Conservation (phyloP, 345 rosid genomes). For the Viola odorata region DNA sequence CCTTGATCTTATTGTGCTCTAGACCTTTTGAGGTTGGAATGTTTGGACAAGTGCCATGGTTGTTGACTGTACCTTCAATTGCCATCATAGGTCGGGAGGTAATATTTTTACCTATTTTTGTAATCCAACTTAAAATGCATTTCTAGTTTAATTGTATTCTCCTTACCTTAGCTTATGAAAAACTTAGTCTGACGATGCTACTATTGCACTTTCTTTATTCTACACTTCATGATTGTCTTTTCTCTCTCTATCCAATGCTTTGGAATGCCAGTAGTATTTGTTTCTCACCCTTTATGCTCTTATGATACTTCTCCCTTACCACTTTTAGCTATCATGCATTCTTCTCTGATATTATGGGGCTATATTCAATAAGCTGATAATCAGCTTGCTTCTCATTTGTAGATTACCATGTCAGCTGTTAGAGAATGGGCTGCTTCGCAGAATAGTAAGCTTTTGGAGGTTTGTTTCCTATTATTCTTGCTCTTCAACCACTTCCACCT, state of each 20-base stretch:
- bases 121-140: too few relatives aligned
- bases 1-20: conserved; percentile 80
- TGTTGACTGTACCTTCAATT: conserved; percentile 76
- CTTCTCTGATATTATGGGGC: neutral
- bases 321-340: neutral
- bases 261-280: neutral
- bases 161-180: too few relatives aligned
- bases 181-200: too few relatives aligned
- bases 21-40: conserved; percentile 53
- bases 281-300: neutral
- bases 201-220: neutral
- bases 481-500: neutral
- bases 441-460: conserved; percentile 74
- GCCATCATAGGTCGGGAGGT: conserved; percentile 98
- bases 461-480: conserved; percentile 18
- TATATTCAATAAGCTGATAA: conserved; percentile 4
- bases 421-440: conserved; percentile 99
- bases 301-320: neutral
- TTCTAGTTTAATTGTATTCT: too few relatives aligned
- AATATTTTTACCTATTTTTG: conserved; percentile 9
- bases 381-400: conserved; percentile 19
- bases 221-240: neutral
- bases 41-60: conserved; percentile 70
- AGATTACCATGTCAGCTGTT: conserved; percentile 99
- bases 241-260: neutral